These are phyloP conservation scores for Hanseniaspora vineae DNA, from an alignment of 805 yeast genomes.

Conservation along the genomic window DNA sequence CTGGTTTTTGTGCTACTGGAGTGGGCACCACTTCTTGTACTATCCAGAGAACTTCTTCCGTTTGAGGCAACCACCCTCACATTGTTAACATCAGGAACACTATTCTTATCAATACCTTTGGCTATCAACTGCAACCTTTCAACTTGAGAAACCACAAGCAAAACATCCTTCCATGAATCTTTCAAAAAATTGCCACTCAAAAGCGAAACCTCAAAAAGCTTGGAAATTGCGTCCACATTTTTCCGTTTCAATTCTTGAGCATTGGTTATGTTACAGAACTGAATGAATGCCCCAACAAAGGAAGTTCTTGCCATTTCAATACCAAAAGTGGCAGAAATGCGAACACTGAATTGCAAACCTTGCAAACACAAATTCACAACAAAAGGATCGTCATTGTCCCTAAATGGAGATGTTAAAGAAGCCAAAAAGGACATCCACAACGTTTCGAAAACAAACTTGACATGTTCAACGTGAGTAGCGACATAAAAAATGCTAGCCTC, in stretches of 20 bases:
- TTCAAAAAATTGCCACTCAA: conserved; percentile 64
- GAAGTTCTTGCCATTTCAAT: conserved; percentile 77
- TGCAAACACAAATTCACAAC: conserved; percentile 61
- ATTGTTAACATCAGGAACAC: conserved; percentile 72
- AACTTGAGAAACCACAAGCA: conserved; percentile 75
- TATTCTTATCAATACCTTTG: conserved; percentile 71
- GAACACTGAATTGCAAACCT: conserved; percentile 73
- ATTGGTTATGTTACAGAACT: conserved; percentile 71
- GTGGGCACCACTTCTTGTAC: conserved; percentile 1
- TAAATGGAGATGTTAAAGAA: conserved; percentile 86
- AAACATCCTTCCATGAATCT: conserved; percentile 73
- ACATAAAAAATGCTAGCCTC: conserved; percentile 48
- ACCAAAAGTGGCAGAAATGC: conserved; percentile 73
- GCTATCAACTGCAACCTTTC: conserved; percentile 83
- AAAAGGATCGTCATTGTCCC: conserved; percentile 69
- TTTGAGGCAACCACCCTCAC: conserved; percentile 49
- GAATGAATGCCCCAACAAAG: conserved; percentile 79
- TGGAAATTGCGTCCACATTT: conserved; percentile 68
- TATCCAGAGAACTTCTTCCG: conserved; percentile 3
- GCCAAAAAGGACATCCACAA: conserved; percentile 96
- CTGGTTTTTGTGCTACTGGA: not conserved
- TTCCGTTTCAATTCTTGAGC: conserved; percentile 65
- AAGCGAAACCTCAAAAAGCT: conserved; percentile 64
- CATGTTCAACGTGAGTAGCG: conserved; percentile 83
- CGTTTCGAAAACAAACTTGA: conserved; percentile 83